phyloP scores from a whole-genome alignment of 768 basidiomycete species.

The Naganishia antarctica region DNA sequence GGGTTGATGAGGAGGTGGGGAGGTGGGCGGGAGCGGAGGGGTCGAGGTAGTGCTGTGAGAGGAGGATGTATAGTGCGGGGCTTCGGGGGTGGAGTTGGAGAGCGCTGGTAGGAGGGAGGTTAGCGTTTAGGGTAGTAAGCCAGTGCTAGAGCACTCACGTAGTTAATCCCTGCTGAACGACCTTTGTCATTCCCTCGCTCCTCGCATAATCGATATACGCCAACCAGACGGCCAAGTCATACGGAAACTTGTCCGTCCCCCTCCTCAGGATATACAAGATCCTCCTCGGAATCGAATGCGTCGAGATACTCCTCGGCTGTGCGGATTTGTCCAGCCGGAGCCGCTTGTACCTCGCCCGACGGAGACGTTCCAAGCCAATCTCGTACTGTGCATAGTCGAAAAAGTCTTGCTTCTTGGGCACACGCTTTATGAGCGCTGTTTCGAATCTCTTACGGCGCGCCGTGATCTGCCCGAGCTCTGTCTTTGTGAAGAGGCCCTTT shows the following conservation, averaged over 20 bases:
- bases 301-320: constrained; percentile 64
- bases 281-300: constrained; percentile 75
- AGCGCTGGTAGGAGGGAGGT: constrained; percentile 56
- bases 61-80: constrained; percentile 73
- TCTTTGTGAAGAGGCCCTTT: constrained; percentile 76
- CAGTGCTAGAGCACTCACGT: constrained; percentile 54
- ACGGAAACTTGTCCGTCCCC: constrained; percentile 79
- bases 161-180: constrained; percentile 76
- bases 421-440: constrained; percentile 71
- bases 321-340: constrained; percentile 25
- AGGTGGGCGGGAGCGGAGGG: constrained; percentile 59
- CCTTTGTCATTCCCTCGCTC: constrained; percentile 67
- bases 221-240: constrained; percentile 78
- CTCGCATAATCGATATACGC: constrained; percentile 83
- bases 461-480: constrained; percentile 77
- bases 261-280: constrained; percentile 88
- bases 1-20: no score
- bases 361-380: constrained; percentile 75
- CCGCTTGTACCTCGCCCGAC: constrained; percentile 68
- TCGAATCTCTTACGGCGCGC: constrained; percentile 79
- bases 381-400: constrained; percentile 88
- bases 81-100: constrained; percentile 78
- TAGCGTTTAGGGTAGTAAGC: not conserved
- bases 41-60: constrained; percentile 74
- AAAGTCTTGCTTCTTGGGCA: constrained; percentile 81